Evolutionary conservation across 768 basidiomycete species (phyloP), one percentile per base, ranked within the genome.

Genomic region (Pisolithus albus): DNA sequence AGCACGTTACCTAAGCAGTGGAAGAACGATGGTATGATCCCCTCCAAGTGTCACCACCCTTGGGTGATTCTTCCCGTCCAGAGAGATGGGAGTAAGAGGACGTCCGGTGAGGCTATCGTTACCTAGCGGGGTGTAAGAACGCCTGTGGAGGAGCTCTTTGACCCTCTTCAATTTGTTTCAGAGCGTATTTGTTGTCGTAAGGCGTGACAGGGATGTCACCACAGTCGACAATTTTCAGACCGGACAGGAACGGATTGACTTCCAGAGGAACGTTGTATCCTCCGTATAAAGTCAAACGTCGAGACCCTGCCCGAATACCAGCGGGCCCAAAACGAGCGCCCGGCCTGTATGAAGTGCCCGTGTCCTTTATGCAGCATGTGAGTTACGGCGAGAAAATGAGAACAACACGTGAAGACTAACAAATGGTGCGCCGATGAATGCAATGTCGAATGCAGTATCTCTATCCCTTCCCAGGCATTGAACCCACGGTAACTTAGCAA

Each of bases 291-390:
- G 85, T 85, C 58, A 88, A 65, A 21, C 88, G 78, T 54, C 89
- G 81, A 10, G 84, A 86, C 5, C 88, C 88, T 24, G 81, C 80
- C 41, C 91, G 81, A 57, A 92, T 88, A 11, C 86, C 91, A 37
- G 84, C 80, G 46, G 89, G 90, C 7, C 91, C 90, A 54, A 92
- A 92, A 13, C 90, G 79, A 30, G 90, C 91, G 36, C 90, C 90
- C 1, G 86, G 85, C 7, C 88, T 76, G 65, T 88, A 91, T 44
- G 84, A 84, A 5, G 86, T 86, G 1, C 80, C 82, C 21, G 83
- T 85, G 51, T 87, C 83, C 82, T 83, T 26, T 19, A 46, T 21
- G 47, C n/a, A 28, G 32, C 18, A 19, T 24, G 47, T 11, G 55
- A 16, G 24, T 39, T 26, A 28, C 13, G n/a, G 5, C 24, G 21